Evolutionary conservation across 23 red algal species (phyloP).

Genomic region (Gracilaria gracilis): DNA sequence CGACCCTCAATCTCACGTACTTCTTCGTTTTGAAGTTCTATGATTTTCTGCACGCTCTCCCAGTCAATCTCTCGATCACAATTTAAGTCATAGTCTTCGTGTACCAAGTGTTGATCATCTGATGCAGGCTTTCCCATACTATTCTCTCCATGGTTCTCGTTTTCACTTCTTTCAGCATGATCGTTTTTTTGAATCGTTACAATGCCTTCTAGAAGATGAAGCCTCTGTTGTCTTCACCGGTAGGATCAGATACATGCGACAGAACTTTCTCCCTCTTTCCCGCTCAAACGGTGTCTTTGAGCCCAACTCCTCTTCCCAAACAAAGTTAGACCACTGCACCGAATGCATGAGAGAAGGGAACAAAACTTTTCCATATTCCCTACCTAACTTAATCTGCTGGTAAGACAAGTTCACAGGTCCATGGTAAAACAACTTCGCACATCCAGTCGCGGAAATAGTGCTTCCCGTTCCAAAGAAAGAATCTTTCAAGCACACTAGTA

Average conservation of each 20-base stretch:
- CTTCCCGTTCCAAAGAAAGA: constrained; percentile 33
- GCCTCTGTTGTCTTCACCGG: not conserved
- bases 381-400: constrained; percentile 13
- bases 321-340: constrained; percentile 16
- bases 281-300: not conserved
- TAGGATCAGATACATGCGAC: constrained; percentile 54
- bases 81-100: not conserved
- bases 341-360: constrained; percentile 19
- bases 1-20: not conserved
- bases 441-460: constrained; percentile 10
- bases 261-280: not conserved
- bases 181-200: not conserved
- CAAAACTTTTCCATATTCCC: constrained; percentile 36
- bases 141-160: not conserved
- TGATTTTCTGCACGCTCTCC: constrained; percentile 1
- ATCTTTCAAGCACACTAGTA: constrained; percentile 19
- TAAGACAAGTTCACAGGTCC: constrained; percentile 25
- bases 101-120: not conserved
- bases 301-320: constrained; percentile 40
- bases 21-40: constrained; percentile 3
- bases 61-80: constrained; percentile 41
- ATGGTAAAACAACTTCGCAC: constrained; percentile 38
- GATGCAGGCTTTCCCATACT: not conserved
- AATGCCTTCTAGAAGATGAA: not conserved
- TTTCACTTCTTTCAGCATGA: not conserved